Base-by-base conservation (phyloP, 2,329 filamentous ascomycete species). In the Ophiostoma fasciatum region DNA sequence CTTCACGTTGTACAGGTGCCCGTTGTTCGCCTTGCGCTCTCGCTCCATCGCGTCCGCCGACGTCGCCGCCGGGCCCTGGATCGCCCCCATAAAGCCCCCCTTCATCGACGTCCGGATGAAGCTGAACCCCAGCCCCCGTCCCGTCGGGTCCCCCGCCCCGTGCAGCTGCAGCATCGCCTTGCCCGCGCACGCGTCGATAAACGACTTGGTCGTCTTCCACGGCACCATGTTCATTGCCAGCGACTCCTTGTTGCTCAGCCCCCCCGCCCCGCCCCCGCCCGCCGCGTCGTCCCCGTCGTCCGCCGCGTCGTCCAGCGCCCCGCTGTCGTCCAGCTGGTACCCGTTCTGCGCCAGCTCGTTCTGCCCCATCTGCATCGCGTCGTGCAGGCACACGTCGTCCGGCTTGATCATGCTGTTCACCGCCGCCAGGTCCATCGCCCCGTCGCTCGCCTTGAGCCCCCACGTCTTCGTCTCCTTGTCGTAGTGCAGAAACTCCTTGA, bases 91-190 rank as follows among this genome's bases (percentile, higher is more conserved):
- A 42, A 75, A 98, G 0, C 90, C 90, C 42, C 90, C 90, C 58
- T 98, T 98, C 90, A 98, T 98, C 1, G 84, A 93, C 0, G 87
- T 94, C 51, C 90, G 85, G 55, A 98, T 87, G 56, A 98, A 94
- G 53, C 83, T 94, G 62, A 96, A 94, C 3, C 83, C 90, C 41
- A 94, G 76, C 2, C 90, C 90, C 49, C 87, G 81, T 18, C 85
- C 85, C 1, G 88, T 94, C 4, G 90, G 90, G 52, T 98, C 90
- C 38, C 90, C 90, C 45, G 92, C 83, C 15, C 90, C 90, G 48
- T 94, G 87, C 11, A 98, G 69, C 47, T 87, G 81, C 31, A 98
- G 70, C 90, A 98, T 98, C 4, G 90, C 90, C 54, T 98, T 98
- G 40, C 85, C 84, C 41, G 85, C 78, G 33, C 83, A 88, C 2